Evolutionary conservation across 345 rosid genomes (phyloP).

Genomic region (Tarenaya hassleriana): DNA sequence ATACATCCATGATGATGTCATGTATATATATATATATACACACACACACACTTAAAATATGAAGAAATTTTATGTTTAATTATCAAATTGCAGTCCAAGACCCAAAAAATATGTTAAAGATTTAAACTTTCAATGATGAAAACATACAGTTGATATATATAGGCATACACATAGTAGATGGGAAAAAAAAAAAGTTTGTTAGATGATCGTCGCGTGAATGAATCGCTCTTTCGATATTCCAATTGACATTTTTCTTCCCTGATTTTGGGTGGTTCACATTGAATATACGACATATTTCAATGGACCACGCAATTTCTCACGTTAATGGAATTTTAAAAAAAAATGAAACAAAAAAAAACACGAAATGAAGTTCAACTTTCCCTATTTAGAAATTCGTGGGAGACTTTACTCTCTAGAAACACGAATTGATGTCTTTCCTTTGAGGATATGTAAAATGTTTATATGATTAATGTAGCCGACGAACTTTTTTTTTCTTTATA

Average conservation of each 20-base stretch:
- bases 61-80: too few relatives aligned
- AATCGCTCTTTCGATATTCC: too few relatives aligned
- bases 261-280: slow-evolving; percentile 31
- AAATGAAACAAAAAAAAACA: slow-evolving; percentile 27
- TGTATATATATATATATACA: too few relatives aligned
- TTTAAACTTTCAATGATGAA: too few relatives aligned
- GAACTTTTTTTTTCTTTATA: too few relatives aligned
- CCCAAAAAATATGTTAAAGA: too few relatives aligned
- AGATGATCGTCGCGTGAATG: not conserved
- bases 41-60: too few relatives aligned
- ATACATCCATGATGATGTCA: too few relatives aligned
- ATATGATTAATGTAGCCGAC: slow-evolving; percentile 14
- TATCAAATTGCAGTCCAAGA: too few relatives aligned
- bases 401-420: slow-evolving; percentile 18
- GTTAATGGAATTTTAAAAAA: slow-evolving; percentile 27
- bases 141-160: too few relatives aligned
- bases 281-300: slow-evolving; percentile 27
- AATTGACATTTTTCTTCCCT: slow-evolving; percentile 23
- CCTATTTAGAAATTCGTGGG: slow-evolving; percentile 26
- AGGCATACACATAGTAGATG: too few relatives aligned
- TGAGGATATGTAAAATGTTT: slow-evolving; percentile 15
- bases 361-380: slow-evolving; percentile 16
- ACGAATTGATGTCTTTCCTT: slow-evolving; percentile 11
- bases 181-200: too few relatives aligned
- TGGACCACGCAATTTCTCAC: slow-evolving; percentile 27